Conservation (phyloP, 2,329 filamentous ascomycete genomes). For the Exophiala calicioides region DNA sequence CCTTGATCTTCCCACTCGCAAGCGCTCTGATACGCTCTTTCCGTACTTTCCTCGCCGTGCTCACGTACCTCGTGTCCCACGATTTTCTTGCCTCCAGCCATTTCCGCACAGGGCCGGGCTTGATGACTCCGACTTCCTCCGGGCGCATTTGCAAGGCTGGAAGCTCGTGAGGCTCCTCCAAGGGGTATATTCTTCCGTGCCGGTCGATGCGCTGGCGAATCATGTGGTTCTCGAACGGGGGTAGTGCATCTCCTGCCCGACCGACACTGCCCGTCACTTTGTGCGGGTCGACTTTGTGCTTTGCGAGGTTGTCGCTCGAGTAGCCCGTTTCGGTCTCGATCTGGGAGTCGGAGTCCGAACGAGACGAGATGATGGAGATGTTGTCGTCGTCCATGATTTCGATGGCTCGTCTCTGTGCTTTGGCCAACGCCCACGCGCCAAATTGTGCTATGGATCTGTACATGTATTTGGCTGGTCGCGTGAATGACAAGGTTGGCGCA, state of each 20-base stretch:
- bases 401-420: constrained; percentile 76
- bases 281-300: constrained; percentile 30
- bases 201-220: constrained; percentile 83
- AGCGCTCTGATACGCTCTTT: constrained; percentile 73
- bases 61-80: constrained; percentile 73
- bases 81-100: constrained; percentile 75
- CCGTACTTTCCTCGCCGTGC: constrained; percentile 69
- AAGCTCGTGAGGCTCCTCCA: constrained; percentile 66
- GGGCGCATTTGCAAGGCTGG: constrained; percentile 65
- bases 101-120: constrained; percentile 74
- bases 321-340: constrained; percentile 17
- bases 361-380: constrained; percentile 72
- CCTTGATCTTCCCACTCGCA: constrained; percentile 64
- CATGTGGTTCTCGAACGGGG: constrained; percentile 80
- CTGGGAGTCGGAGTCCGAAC: constrained; percentile 41
- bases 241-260: constrained; percentile 81
- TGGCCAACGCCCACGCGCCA: constrained; percentile 83
- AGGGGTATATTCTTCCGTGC: constrained; percentile 70
- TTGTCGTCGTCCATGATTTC: constrained; percentile 79
- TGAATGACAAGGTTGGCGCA: constrained; percentile 89
- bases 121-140: constrained; percentile 73
- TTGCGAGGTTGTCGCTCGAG: constrained; percentile 20
- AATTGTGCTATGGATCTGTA: constrained; percentile 91
- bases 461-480: constrained; percentile 94
- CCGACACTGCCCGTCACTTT: constrained; percentile 58